Conservation (phyloP, 2,329 filamentous ascomycete species). For the Cladosporium colombiae region DNA sequence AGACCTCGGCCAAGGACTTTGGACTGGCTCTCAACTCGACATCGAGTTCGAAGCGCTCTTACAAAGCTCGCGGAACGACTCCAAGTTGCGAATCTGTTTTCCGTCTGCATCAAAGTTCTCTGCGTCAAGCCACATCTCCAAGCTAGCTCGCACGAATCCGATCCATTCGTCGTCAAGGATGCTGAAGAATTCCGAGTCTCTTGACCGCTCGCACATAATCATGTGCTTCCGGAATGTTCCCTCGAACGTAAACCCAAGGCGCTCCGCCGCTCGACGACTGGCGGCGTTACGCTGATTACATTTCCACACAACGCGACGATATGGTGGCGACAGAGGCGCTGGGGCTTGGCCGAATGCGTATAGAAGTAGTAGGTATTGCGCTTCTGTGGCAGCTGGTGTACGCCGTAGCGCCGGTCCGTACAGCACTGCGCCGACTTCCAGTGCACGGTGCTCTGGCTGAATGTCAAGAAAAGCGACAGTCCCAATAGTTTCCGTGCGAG, state of each 20-base stretch:
- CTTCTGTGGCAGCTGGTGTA: conserved; percentile 59
- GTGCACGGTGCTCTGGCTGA: conserved; percentile 48
- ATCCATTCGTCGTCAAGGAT: conserved; percentile 62
- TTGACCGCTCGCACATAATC: conserved; percentile 56
- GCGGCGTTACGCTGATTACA: conserved; percentile 58
- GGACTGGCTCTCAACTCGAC: not conserved
- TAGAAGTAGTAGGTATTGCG: conserved; percentile 57
- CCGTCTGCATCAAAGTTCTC: conserved; percentile 59
- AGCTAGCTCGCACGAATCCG: conserved; percentile 43
- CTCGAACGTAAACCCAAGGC: conserved; percentile 62
- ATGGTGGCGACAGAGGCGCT: conserved; percentile 44
- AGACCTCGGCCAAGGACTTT: not conserved
- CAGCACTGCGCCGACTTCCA: conserved; percentile 61
- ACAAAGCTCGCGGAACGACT: conserved; percentile 34
- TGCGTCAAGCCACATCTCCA: conserved; percentile 57
- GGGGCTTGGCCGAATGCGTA: conserved; percentile 52
- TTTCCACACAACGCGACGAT: conserved; percentile 65
- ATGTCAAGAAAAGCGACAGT: conserved; percentile 50
- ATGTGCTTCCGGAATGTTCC: conserved; percentile 64
- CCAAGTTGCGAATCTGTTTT: conserved; percentile 52
- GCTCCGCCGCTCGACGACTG: conserved; percentile 55
- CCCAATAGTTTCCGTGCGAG: conserved; percentile 43
- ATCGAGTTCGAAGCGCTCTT: not conserved
- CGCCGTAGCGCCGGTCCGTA: conserved; percentile 54
- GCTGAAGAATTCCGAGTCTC: conserved; percentile 64